A percentile compares a stretch with the other conserved stretches of the same genome.
phyloP scores from a whole-genome alignment of 2,329 filamentous ascomycete genomes.

The Diaporthe vexans region DNA sequence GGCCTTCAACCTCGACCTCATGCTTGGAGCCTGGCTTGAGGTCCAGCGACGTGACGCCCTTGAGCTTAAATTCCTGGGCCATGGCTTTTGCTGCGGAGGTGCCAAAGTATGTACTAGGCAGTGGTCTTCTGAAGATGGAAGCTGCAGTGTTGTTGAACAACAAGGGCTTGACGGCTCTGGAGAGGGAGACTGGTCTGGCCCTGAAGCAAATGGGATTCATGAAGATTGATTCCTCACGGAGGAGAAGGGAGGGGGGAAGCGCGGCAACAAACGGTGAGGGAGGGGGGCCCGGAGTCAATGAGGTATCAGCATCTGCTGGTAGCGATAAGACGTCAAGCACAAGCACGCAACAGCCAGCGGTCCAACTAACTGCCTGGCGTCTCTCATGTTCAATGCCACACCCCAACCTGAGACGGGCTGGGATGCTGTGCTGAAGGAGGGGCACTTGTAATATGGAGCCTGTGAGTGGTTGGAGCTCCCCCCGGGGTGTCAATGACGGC shows the following conservation, averaged over 20 bases:
- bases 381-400: not conserved
- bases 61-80: constrained; percentile 77
- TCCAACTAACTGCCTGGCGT: too few species aligned
- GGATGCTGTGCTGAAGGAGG: constrained; percentile 22
- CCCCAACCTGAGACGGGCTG: constrained; percentile 17
- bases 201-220: constrained; percentile 34
- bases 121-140: not conserved
- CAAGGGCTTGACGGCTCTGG: constrained; percentile 26
- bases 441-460: constrained; percentile 31
- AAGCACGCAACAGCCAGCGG: constrained; percentile 6
- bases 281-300: constrained; percentile 30
- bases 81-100: constrained; percentile 54
- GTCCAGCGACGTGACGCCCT: constrained; percentile 80
- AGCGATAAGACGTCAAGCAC: constrained; percentile 11
- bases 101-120: not conserved
- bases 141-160: not conserved
- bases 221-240: not conserved
- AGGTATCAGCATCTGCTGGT: constrained; percentile 5
- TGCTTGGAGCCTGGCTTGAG: constrained; percentile 86
- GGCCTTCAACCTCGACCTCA: constrained; percentile 90
- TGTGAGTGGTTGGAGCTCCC: constrained; percentile 38
- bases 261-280: constrained; percentile 5
- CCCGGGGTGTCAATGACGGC: constrained; percentile 33
- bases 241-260: not conserved
- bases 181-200: constrained; percentile 16